A percentile compares a stretch with the other conserved stretches of the same genome.
Conservation (phyloP, 768 basidiomycete genomes). For the Trametes cingulata region DNA sequence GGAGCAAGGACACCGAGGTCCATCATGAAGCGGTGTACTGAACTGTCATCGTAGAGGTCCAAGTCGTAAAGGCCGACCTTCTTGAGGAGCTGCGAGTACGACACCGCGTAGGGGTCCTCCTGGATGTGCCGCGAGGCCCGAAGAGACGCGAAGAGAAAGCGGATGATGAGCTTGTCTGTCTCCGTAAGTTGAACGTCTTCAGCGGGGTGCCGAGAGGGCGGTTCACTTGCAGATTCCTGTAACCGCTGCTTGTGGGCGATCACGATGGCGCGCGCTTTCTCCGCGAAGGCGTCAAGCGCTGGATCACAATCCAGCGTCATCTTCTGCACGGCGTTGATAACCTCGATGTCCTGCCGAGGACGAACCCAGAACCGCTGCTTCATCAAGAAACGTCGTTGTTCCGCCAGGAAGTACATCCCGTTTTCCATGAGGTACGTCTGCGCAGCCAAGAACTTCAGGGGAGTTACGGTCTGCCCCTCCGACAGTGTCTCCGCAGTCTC, state of each 20-base stretch:
- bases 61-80: constrained; percentile 42
- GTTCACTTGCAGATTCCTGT: constrained; percentile 32
- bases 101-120: constrained; percentile 58
- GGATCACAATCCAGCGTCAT: constrained; percentile 47
- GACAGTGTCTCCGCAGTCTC: constrained; percentile 47
- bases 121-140: constrained; percentile 52
- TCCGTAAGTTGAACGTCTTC: constrained; percentile 45
- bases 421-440: constrained; percentile 68
- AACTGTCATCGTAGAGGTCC: constrained; percentile 32
- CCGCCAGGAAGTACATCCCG: constrained; percentile 53
- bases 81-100: constrained; percentile 59
- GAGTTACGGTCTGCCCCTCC: constrained; percentile 19
- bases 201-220: constrained; percentile 33
- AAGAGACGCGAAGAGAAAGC: constrained; percentile 58
- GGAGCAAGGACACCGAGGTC: constrained; percentile 76
- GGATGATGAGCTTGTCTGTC: constrained; percentile 57
- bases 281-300: constrained; percentile 49
- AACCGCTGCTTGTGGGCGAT: constrained; percentile 33
- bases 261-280: constrained; percentile 49
- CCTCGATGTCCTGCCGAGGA: constrained; percentile 55
- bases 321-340: constrained; percentile 46
- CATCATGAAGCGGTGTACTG: constrained; percentile 52
- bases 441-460: constrained; percentile 47
- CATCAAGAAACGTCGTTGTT: constrained; percentile 44
- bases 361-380: constrained; percentile 62